These are phyloP conservation scores for Tolypocladium sp. DNA, from an alignment of 2,329 filamentous ascomycete genomes.

Conservation along the genomic window DNA sequence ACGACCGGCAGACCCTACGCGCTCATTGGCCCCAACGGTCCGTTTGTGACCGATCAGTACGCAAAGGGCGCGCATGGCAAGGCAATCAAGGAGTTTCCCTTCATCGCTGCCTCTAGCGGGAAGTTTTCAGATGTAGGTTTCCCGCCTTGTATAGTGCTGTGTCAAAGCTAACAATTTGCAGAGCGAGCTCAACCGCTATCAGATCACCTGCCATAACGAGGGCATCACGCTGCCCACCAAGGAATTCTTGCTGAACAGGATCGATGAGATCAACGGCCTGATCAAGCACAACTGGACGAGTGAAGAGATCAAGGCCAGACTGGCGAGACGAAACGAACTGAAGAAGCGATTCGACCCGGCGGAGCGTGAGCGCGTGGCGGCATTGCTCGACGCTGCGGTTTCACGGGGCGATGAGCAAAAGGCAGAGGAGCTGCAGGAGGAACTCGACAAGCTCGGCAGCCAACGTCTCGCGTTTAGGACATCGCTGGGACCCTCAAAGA, in stretches of 20 bases:
- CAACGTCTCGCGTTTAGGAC: conserved; percentile 69
- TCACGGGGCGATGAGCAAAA: conserved; percentile 52
- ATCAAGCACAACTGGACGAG: conserved; percentile 77
- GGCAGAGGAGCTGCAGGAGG: conserved; percentile 44
- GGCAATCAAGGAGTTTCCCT: conserved; percentile 75
- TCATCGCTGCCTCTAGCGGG: conserved; percentile 81
- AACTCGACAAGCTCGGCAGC: conserved; percentile 53
- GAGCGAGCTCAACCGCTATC: conserved; percentile 74
- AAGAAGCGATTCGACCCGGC: conserved; percentile 57
- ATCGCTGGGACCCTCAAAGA: conserved; percentile 45
- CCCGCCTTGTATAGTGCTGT: not conserved
- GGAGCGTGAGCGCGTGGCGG: conserved; percentile 58
- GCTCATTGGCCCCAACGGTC: conserved; percentile 67
- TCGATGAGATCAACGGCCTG: conserved; percentile 70
- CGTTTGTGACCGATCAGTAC: conserved; percentile 80
- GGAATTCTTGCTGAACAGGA: conserved; percentile 58
- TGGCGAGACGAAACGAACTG: conserved; percentile 61
- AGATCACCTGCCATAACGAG: conserved; percentile 63
- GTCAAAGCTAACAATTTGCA: conserved; percentile 26
- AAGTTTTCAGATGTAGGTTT: conserved; percentile 67
- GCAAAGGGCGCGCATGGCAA: conserved; percentile 75
- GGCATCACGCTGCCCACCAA: conserved; percentile 67
- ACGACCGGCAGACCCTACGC: conserved; percentile 73
- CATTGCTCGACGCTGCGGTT: conserved; percentile 58
- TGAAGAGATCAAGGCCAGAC: conserved; percentile 69